A percentile compares a stretch with the other conserved stretches of the same genome.
These are phyloP conservation scores for Ceriops tagal DNA, from an alignment of 345 rosid species.

Conservation along the genomic window DNA sequence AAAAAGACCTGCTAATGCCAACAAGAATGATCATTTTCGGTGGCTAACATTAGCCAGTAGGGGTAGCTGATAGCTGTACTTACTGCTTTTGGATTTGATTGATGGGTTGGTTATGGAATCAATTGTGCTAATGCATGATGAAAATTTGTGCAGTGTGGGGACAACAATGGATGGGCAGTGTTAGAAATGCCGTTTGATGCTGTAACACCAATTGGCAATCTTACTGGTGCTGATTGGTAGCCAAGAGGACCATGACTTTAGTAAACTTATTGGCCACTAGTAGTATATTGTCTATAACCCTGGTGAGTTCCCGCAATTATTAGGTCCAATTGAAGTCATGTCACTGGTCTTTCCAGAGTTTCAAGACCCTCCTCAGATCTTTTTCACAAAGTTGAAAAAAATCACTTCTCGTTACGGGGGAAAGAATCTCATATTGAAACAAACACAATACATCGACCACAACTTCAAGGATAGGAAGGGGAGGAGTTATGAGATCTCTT, in stretches of 20 bases:
- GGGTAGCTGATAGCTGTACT: slow-evolving; percentile 23
- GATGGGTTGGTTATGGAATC: slow-evolving; percentile 53
- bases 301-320: neutral
- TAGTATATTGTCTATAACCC: too few species aligned
- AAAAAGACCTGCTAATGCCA: neutral
- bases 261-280: neutral
- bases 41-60: slow-evolving; percentile 11
- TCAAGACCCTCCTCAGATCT: slow-evolving; percentile 2
- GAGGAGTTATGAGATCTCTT: too few species aligned
- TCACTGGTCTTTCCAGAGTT: slow-evolving; percentile 16
- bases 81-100: slow-evolving; percentile 39
- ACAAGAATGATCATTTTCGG: neutral
- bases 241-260: slow-evolving; percentile 14
- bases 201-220: slow-evolving; percentile 23
- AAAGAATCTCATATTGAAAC: neutral
- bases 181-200: slow-evolving; percentile 28
- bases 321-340: slow-evolving; percentile 23
- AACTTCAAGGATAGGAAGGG: too few species aligned
- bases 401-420: neutral
- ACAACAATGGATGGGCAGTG: slow-evolving; percentile 43
- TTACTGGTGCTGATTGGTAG: slow-evolving; percentile 18
- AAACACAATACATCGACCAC: too few species aligned
- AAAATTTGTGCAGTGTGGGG: slow-evolving; percentile 44
- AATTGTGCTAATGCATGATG: slow-evolving; percentile 27
- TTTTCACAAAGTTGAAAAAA: slow-evolving; percentile 5